phyloP scores from a whole-genome alignment of 2,329 filamentous ascomycete genomes.

The Fusarium tjaetaba region DNA sequence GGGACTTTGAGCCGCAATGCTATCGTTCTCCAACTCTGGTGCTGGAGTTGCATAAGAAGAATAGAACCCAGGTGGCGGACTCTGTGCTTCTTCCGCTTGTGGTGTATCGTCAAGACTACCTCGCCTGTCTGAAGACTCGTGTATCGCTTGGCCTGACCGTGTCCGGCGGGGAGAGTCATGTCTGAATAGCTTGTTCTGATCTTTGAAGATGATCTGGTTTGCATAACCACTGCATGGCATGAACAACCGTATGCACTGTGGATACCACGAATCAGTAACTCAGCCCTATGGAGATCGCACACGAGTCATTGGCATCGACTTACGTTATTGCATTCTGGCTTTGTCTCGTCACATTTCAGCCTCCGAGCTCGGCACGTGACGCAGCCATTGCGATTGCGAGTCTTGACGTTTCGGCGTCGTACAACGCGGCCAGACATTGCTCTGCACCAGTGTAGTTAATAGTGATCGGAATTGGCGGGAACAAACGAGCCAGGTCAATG shows the following conservation, averaged over 20 bases:
- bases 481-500: background rate
- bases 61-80: background rate
- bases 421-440: slow-evolving; percentile 10
- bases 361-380: slow-evolving; percentile 25
- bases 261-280: background rate
- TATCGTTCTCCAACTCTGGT: background rate
- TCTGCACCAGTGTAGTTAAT: background rate
- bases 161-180: background rate
- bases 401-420: slow-evolving; percentile 12
- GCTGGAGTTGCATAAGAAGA: background rate
- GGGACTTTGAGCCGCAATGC: background rate
- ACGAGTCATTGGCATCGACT: background rate
- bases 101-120: background rate
- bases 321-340: slow-evolving; percentile 24
- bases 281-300: background rate
- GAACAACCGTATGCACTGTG: slow-evolving; percentile 8
- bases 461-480: background rate
- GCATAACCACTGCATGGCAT: slow-evolving; percentile 28
- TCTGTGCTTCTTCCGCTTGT: background rate
- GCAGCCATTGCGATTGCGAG: slow-evolving; percentile 21
- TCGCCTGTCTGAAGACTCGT: background rate
- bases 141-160: background rate
- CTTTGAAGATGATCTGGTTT: slow-evolving; percentile 23
- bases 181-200: slow-evolving; percentile 22
- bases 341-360: slow-evolving; percentile 20